A percentile compares a stretch with the other conserved stretches of the same genome.
Conservation (phyloP, 306 rosid species). For the Trifolium subterraneum region DNA sequence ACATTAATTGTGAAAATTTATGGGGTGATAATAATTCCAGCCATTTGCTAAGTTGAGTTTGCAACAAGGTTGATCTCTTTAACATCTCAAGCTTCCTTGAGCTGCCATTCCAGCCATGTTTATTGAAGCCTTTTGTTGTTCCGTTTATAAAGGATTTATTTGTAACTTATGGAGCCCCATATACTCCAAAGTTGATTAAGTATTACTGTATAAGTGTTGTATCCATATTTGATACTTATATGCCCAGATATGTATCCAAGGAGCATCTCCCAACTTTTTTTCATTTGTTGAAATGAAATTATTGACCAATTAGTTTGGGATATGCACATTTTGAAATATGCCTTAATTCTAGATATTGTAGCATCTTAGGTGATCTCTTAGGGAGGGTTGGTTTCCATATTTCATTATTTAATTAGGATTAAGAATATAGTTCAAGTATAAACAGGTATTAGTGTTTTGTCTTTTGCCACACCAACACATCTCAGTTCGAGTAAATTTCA, state of each 20-base stretch:
- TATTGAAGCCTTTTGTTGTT: not conserved
- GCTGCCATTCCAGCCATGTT: not conserved
- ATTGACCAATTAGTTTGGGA: not conserved
- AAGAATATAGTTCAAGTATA: slow-evolving; percentile 12
- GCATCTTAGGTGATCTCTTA: not conserved
- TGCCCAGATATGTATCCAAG: not conserved
- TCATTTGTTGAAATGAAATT: not conserved
- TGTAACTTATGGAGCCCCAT: not conserved
- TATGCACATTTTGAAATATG: no score
- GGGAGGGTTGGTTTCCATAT: slow-evolving; percentile 6
- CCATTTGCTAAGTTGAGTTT: not conserved
- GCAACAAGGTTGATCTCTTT: not conserved
- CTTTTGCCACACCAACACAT: not conserved
- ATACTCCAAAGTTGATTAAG: not conserved
- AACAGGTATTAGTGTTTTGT: slow-evolving; percentile 7
- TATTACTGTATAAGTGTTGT: not conserved
- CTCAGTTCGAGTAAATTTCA: not conserved
- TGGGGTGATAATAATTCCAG: not conserved
- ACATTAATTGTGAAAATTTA: not conserved
- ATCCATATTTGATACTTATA: not conserved
- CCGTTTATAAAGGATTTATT: not conserved
- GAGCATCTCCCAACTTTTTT: not conserved
- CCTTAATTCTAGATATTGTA: not conserved
- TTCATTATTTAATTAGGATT: slow-evolving; percentile 11
- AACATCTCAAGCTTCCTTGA: not conserved